Evolutionary conservation across 2,329 filamentous ascomycete species (phyloP), one percentile per base, ranked within the genome.

Genomic region (Exophiala dermatitidis): DNA sequence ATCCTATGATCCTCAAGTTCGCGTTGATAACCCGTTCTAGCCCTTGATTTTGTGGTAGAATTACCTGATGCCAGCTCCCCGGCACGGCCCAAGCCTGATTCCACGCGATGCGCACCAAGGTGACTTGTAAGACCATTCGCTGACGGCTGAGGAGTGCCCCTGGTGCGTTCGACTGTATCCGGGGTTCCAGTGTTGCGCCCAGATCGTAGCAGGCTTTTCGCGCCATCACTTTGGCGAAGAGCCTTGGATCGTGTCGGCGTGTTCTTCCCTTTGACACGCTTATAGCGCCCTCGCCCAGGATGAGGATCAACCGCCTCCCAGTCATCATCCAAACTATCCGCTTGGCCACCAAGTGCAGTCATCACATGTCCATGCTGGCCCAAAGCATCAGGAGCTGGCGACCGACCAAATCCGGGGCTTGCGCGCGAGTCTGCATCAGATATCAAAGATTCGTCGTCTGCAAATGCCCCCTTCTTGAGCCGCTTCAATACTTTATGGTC

Each of bases 11-110:
- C 71, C 55, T 76, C 73, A 3, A 77, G 69, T 26, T 74, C 74
- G 48, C 75, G 66, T 52, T 77, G 74, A 51, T 77, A 74, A 48
- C 75, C 73, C 2, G 74, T 77, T 38, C 76, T 66, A 6, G 74
- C 74, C 12, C 74, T 69, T 9, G 73, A 71, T 8, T 74, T 72
- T 47, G 72, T 70, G 44, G 66, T 64, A 38, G 65, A 49, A 60
- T 48, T 36, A 56, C 62, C 46, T 66, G 65, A 19, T 62, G 61
- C 46, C 65, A 62, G 31, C 66, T 64, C 19, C 67, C 62, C 50
- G 69, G 67, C 1, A 64, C 62, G 45, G 67, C 64, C 57, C 43
- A 36, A 34, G 9, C 46, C 38, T 29, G 46, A 36, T 48, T 58
- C 52, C 33, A 42, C 33, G 7, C 53, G 57, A 43, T 57, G 51